Evolutionary conservation across 1,139 yeast species (phyloP).

Genomic region (Yamadazyma sp.): DNA sequence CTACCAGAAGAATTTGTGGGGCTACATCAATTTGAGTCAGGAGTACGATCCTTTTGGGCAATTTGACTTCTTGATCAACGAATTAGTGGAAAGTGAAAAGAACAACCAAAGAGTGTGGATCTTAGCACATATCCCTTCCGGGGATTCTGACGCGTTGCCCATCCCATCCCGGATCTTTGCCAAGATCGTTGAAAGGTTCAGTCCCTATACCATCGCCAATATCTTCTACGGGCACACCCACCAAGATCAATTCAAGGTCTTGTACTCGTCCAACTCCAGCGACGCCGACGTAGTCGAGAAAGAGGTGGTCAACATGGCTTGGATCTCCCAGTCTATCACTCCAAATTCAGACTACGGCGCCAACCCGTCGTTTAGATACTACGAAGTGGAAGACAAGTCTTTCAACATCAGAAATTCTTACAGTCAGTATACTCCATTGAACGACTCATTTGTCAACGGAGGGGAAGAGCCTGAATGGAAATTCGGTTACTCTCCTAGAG

Average conservation of each 20-base stretch:
- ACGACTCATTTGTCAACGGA: constrained; percentile 49
- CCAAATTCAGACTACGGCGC: constrained; percentile 53
- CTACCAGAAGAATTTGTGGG: constrained; percentile 63
- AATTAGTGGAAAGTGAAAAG: constrained; percentile 57
- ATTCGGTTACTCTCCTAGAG: constrained; percentile 55
- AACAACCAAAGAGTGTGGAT: constrained; percentile 68
- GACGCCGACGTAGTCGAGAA: constrained; percentile 25
- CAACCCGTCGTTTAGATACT: constrained; percentile 76
- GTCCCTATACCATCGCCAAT: constrained; percentile 67
- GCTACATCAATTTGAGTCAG: constrained; percentile 52
- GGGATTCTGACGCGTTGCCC: constrained; percentile 60
- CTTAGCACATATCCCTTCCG: constrained; percentile 66
- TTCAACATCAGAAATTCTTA: constrained; percentile 60
- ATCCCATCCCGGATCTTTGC: constrained; percentile 56
- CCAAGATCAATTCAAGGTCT: constrained; percentile 63
- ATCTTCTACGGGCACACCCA: constrained; percentile 76
- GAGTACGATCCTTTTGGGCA: constrained; percentile 66
- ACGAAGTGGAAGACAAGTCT: constrained; percentile 63
- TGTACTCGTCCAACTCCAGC: constrained; percentile 44
- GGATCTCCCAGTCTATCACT: constrained; percentile 70
- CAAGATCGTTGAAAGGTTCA: constrained; percentile 62
- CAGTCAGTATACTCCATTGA: constrained; percentile 55
- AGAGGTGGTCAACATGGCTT: constrained; percentile 54
- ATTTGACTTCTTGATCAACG: constrained; percentile 59
- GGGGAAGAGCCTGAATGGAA: constrained; percentile 58